A percentile compares a stretch with the other conserved stretches of the same genome.
phyloP scores from a whole-genome alignment of 352 stramenopile genomes.

The Phytophthora aleatoria region DNA sequence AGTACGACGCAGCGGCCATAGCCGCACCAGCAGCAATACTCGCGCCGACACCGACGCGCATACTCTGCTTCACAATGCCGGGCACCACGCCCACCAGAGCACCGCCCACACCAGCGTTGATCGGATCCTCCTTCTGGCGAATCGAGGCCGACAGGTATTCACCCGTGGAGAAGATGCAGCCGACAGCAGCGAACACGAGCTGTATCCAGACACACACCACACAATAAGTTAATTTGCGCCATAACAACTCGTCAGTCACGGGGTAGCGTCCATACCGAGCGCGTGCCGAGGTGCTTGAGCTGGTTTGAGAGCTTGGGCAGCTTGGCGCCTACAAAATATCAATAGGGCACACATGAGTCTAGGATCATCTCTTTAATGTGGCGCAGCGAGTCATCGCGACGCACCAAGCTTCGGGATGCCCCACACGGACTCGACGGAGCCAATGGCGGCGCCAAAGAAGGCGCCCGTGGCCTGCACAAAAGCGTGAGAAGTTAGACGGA shows the following conservation, averaged over 20 bases:
- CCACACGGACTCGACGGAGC: constrained; percentile 87
- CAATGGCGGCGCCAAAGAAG: constrained; percentile 76
- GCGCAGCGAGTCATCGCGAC: constrained; percentile 5
- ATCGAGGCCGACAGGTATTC: constrained; percentile 70
- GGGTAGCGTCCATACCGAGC: constrained; percentile 49
- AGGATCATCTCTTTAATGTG: not conserved
- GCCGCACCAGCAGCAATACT: constrained; percentile 46
- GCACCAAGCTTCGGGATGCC: constrained; percentile 86
- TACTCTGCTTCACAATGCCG: constrained; percentile 78
- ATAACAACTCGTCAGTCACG: not conserved
- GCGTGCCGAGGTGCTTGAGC: constrained; percentile 78
- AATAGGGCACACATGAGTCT: not conserved
- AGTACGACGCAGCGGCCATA: constrained; percentile 70
- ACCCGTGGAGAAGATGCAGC: constrained; percentile 65
- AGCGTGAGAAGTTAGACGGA: not conserved
- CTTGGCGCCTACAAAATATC: constrained; percentile 52
- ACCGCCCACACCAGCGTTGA: constrained; percentile 75
- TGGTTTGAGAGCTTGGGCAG: constrained; percentile 84
- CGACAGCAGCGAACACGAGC: constrained; percentile 76
- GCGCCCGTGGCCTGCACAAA: constrained; percentile 61
- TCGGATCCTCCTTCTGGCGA: constrained; percentile 70
- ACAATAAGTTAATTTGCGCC: not conserved
- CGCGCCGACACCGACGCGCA: constrained; percentile 57
- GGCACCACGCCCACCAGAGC: constrained; percentile 70
- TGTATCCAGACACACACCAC: constrained; percentile 16